phyloP scores from a whole-genome alignment of 2,329 filamentous ascomycete species.

The Fusarium coffeatum region DNA sequence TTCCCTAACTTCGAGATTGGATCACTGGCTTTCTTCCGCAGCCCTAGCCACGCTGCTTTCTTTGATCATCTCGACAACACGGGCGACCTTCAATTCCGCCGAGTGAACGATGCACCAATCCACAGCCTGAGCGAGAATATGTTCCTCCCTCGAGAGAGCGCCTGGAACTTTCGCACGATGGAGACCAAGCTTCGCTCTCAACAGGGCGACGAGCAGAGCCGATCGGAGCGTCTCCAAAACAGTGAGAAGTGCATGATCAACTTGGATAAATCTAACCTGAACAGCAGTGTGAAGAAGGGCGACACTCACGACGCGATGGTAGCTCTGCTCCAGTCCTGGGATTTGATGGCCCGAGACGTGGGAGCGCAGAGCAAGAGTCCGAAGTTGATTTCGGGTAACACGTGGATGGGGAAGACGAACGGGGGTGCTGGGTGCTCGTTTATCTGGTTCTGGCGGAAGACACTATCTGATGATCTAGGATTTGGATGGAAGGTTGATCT shows the following conservation, averaged over 20 bases:
- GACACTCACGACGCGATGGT: slow-evolving; percentile 42
- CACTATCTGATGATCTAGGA: slow-evolving; percentile 32
- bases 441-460: slow-evolving; percentile 21
- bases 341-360: slow-evolving; percentile 53
- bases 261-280: slow-evolving; percentile 23
- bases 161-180: slow-evolving; percentile 62
- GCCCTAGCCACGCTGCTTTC: slow-evolving; percentile 58
- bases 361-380: slow-evolving; percentile 51
- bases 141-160: slow-evolving; percentile 62
- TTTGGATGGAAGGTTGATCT: slow-evolving; percentile 30
- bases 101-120: slow-evolving; percentile 61
- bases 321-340: slow-evolving; percentile 53
- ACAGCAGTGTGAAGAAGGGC: slow-evolving; percentile 11
- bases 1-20: slow-evolving; percentile 68
- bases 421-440: slow-evolving; percentile 11
- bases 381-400: slow-evolving; percentile 53
- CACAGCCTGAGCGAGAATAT: slow-evolving; percentile 67
- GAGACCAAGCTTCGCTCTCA: slow-evolving; percentile 24
- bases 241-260: slow-evolving; percentile 40
- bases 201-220: slow-evolving; percentile 31
- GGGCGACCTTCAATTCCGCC: slow-evolving; percentile 61
- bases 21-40: slow-evolving; percentile 62
- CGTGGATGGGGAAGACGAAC: slow-evolving; percentile 52
- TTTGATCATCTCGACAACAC: slow-evolving; percentile 62
- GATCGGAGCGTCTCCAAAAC: slow-evolving; percentile 42